These are phyloP conservation scores for Candida anutae DNA, from an alignment of 1,139 yeast genomes.

Conservation along the genomic window DNA sequence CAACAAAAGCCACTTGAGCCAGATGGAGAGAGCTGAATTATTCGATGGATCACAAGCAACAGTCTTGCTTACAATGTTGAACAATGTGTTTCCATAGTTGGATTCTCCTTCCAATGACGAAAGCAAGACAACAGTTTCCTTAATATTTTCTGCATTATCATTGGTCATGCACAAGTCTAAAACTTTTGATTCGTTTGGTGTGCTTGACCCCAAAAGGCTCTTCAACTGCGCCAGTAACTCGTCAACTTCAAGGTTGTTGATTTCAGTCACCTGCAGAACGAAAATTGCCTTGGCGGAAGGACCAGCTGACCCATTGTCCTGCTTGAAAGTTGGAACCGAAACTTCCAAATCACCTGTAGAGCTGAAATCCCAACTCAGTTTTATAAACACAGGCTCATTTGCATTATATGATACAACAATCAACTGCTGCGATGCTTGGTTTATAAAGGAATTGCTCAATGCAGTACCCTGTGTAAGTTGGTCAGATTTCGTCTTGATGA, in stretches of 20 bases:
- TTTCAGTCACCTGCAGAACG: slow-evolving; percentile 7
- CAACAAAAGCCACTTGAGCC: slow-evolving; percentile 46
- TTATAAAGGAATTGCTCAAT: slow-evolving; percentile 9
- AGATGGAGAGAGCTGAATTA: slow-evolving; percentile 25
- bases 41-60: slow-evolving; percentile 29
- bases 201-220: slow-evolving; percentile 6
- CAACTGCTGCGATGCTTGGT: slow-evolving; percentile 5
- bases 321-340: slow-evolving; percentile 10
- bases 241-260: slow-evolving; percentile 15
- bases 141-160: slow-evolving; percentile 25
- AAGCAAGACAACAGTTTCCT: slow-evolving; percentile 22
- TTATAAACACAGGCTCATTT: slow-evolving; percentile 18
- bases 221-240: slow-evolving; percentile 18
- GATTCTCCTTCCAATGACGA: slow-evolving; percentile 12
- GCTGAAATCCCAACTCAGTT: slow-evolving; percentile 13
- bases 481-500: slow-evolving; percentile 5
- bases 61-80: slow-evolving; percentile 24
- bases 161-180: slow-evolving; percentile 28
- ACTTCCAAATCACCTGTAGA: slow-evolving; percentile 11
- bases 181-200: slow-evolving; percentile 7
- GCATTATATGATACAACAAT: slow-evolving; percentile 33
- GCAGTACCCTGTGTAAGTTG: slow-evolving; percentile 3
- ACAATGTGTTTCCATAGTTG: slow-evolving; percentile 17
- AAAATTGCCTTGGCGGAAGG: slow-evolving; percentile 6
- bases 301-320: neutral